Percentiles rank a stretch among this genome's conserved stretches.
Conservation (phyloP, 2,329 filamentous ascomycete genomes). For the Aureobasidium subglaciale region DNA sequence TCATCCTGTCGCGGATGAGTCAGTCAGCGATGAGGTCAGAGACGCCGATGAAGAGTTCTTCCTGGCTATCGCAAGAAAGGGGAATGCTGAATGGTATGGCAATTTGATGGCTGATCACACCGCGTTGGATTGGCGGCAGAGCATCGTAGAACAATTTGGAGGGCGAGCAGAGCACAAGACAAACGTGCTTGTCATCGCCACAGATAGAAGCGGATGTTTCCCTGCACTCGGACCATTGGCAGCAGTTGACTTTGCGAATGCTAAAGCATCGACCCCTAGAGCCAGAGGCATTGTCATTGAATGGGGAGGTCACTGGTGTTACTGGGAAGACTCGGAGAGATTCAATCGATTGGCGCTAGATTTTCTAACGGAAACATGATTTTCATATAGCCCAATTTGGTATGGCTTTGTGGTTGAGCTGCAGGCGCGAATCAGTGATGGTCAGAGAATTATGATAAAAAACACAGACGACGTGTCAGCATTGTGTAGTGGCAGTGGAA, state of each 20-base stretch:
- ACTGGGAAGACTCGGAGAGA: not conserved
- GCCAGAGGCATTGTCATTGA: not conserved
- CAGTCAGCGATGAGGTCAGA: not conserved
- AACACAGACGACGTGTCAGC: too few species aligned
- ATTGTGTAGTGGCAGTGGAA: too few species aligned
- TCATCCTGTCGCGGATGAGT: not conserved
- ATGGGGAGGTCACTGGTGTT: constrained; percentile 11
- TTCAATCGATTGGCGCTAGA: not conserved
- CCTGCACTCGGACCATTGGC: not conserved
- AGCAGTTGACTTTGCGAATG: not conserved
- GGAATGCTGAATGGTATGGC: constrained; percentile 2
- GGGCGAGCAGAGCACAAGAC: not conserved
- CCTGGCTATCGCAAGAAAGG: not conserved
- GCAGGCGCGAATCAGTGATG: too few species aligned
- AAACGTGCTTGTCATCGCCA: not conserved
- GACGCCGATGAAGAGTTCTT: constrained; percentile 4
- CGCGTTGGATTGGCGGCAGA: constrained; percentile 5
- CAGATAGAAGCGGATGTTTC: constrained; percentile 2
- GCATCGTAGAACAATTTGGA: not conserved
- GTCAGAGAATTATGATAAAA: too few species aligned
- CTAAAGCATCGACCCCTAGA: not conserved
- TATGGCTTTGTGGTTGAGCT: too few species aligned
- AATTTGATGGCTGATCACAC: constrained; percentile 8
- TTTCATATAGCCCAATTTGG: too few species aligned
- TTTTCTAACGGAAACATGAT: too few species aligned